Conservation (phyloP, 768 basidiomycete species). For the Polyporus arcularius region DNA sequence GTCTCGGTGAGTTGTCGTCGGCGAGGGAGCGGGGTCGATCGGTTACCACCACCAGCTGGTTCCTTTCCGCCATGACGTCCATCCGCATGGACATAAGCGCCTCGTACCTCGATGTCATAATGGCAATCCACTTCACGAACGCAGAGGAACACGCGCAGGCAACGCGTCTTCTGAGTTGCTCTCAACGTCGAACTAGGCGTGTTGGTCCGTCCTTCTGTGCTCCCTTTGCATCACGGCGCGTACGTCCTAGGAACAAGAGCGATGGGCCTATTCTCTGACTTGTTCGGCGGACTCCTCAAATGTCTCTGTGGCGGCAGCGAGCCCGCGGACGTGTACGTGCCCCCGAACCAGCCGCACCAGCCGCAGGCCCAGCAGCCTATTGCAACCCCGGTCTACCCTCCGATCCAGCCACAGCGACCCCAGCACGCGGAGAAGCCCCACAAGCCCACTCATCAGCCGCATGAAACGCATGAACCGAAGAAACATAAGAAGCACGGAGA, state of each 20-base stretch:
- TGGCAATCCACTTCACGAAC: background rate
- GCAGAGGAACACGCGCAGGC: background rate
- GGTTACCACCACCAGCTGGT: background rate
- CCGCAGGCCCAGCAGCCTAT: constrained; percentile 13
- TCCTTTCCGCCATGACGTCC: background rate
- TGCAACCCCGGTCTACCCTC: constrained; percentile 1
- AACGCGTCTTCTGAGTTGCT: background rate
- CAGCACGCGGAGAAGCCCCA: constrained; percentile 5
- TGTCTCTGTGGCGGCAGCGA: constrained; percentile 17
- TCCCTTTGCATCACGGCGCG: background rate
- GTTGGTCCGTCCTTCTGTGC: background rate
- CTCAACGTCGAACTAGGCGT: too few relatives aligned
- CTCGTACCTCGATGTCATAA: background rate
- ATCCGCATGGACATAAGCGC: background rate
- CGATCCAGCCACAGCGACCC: constrained; percentile 6
- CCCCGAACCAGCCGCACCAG: constrained; percentile 21
- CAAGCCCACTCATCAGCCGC: constrained; percentile 8
- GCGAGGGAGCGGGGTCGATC: background rate
- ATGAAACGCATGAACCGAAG: constrained; percentile 8
- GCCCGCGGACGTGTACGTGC: constrained; percentile 19
- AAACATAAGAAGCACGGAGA: constrained; percentile 7
- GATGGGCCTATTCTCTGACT: constrained; percentile 13
- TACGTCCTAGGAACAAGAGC: background rate
- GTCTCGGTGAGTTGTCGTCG: too few relatives aligned
- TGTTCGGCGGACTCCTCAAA: constrained; percentile 10